Conservation (phyloP, 164 flowering plant species). For the Platanus orientalis region DNA sequence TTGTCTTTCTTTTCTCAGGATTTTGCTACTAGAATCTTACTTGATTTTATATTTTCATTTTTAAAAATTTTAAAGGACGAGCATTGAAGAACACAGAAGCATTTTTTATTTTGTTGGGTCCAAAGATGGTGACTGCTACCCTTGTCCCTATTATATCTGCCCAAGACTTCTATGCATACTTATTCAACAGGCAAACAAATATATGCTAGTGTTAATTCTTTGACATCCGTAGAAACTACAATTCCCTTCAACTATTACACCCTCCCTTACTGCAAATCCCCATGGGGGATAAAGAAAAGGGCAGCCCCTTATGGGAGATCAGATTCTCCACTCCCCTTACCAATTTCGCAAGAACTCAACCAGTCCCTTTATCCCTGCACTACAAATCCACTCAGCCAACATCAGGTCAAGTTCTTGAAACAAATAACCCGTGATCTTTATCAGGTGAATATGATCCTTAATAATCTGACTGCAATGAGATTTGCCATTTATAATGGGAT, state of each 20-base stretch:
- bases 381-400: conserved; percentile 1
- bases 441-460: conserved; percentile 22
- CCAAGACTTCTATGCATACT: conserved; percentile 15
- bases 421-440: conserved; percentile 18
- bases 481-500: conserved; percentile 15
- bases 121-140: no score
- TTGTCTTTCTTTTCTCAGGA: no score
- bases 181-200: background rate
- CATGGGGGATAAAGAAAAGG: conserved; percentile 18
- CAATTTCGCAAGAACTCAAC: conserved; percentile 10
- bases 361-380: conserved; percentile 11
- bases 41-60: no score
- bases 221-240: conserved; percentile 18
- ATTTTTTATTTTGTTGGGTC: no score
- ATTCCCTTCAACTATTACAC: conserved; percentile 20
- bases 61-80: no score
- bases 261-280: conserved; percentile 19
- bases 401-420: conserved; percentile 11
- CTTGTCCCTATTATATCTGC: no score
- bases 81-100: no score
- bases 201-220: conserved; percentile 17
- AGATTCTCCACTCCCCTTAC: conserved; percentile 19
- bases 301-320: conserved; percentile 19
- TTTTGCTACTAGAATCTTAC: no score
- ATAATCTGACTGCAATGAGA: conserved; percentile 19